These are phyloP conservation scores for Logfia minima DNA, from an alignment of 129 eudicot species.

Conservation along the genomic window DNA sequence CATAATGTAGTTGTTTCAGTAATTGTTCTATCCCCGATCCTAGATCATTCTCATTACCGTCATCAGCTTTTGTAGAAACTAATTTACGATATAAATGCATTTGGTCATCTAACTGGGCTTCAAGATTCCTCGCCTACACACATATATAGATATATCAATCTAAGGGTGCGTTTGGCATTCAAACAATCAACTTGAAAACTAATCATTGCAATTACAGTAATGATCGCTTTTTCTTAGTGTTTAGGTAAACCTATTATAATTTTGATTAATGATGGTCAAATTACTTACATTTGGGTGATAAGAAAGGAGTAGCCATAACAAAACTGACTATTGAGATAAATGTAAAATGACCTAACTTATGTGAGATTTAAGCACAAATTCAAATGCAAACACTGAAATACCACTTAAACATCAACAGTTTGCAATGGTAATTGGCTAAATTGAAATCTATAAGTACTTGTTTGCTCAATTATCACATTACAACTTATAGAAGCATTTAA, in stretches of 20 bases:
- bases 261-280: not conserved
- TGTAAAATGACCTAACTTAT: not conserved
- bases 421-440: not conserved
- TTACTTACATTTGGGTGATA: not conserved
- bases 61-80: conserved; percentile 63
- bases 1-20: conserved; percentile 75
- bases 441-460: not conserved
- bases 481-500: not conserved
- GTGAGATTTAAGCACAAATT: not conserved
- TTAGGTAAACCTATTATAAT: not conserved
- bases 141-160: conserved; percentile 9
- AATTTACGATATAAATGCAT: conserved; percentile 84
- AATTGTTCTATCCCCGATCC: conserved; percentile 78
- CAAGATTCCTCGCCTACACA: conserved; percentile 89
- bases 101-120: conserved; percentile 95
- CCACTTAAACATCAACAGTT: not conserved
- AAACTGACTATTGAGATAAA: not conserved
- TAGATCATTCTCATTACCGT: conserved; percentile 56
- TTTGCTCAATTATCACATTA: not conserved
- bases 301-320: not conserved
- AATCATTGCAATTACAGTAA: not conserved
- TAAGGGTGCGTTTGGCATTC: not conserved
- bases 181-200: not conserved
- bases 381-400: not conserved
- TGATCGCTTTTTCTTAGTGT: not conserved